phyloP scores from a whole-genome alignment of 148 eudicot genomes.

The Camellia lanceoleosa region DNA sequence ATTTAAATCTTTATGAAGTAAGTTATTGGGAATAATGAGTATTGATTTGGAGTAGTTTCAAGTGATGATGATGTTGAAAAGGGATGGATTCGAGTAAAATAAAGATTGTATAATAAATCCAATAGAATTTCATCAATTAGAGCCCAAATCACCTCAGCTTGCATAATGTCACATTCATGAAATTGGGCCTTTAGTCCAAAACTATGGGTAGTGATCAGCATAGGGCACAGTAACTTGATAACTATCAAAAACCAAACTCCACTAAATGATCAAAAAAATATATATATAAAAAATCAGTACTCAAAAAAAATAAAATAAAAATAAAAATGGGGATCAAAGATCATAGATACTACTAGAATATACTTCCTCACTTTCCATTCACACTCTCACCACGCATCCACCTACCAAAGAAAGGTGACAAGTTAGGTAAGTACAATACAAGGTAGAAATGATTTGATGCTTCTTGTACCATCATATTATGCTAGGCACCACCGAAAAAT shows the following conservation, averaged over 20 bases:
- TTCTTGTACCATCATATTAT: background rate
- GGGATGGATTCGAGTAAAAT: too few relatives aligned
- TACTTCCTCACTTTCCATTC: conserved; percentile 11
- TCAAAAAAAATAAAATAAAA: too few relatives aligned
- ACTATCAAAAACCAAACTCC: background rate
- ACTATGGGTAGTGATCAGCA: background rate
- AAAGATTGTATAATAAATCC: too few relatives aligned
- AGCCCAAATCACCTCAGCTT: too few relatives aligned
- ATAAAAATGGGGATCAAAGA: background rate
- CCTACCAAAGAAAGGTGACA: background rate
- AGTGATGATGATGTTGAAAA: too few relatives aligned
- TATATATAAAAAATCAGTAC: too few relatives aligned
- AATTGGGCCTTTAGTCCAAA: background rate
- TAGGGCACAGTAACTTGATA: background rate
- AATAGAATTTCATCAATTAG: too few relatives aligned
- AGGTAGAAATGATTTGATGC: background rate
- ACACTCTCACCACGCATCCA: background rate
- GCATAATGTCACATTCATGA: background rate
- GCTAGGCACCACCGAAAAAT: background rate
- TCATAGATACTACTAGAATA: background rate
- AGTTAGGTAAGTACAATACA: conserved; percentile 5
- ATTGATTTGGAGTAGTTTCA: too few relatives aligned
- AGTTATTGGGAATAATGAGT: too few relatives aligned
- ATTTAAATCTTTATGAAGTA: too few relatives aligned
- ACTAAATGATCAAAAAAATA: background rate